Evolutionary conservation across 495 filamentous ascomycete species (phyloP).

Genomic region (Cenococcum geophilum): DNA sequence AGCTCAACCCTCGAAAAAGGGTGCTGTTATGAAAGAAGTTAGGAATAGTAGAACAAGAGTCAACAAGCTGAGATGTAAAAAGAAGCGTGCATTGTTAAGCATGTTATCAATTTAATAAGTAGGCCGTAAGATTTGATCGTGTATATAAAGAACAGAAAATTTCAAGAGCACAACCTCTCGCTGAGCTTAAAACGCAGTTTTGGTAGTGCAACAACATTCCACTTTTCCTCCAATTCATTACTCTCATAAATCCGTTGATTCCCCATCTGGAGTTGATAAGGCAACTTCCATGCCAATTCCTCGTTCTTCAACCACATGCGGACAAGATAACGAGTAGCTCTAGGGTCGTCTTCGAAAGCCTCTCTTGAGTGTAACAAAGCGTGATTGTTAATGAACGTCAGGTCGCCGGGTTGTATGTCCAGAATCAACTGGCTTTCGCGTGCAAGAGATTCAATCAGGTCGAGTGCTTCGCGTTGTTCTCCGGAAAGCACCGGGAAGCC

Average conservation of each 20-base stretch:
- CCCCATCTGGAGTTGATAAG: slow-evolving; percentile 30
- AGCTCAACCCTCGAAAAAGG: too few relatives aligned
- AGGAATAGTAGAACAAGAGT: too few relatives aligned
- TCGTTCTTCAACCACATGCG: slow-evolving; percentile 43
- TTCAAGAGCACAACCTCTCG: slow-evolving; percentile 36
- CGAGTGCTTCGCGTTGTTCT: background rate
- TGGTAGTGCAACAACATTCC: slow-evolving; percentile 36
- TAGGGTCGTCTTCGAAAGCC: background rate
- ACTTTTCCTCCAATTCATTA: slow-evolving; percentile 34
- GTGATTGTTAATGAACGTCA: background rate
- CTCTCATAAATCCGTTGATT: slow-evolving; percentile 35
- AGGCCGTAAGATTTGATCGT: too few relatives aligned
- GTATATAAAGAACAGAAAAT: background rate
- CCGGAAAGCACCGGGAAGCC: background rate
- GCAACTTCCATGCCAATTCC: slow-evolving; percentile 38
- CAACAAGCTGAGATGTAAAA: too few relatives aligned
- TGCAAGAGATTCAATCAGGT: background rate
- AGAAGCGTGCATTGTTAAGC: too few relatives aligned
- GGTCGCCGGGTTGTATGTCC: background rate
- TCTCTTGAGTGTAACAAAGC: background rate
- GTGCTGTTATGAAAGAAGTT: too few relatives aligned
- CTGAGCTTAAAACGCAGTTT: slow-evolving; percentile 33
- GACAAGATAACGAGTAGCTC: slow-evolving; percentile 36
- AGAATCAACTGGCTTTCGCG: background rate
- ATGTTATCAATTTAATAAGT: too few relatives aligned